Conservation (phyloP, 2,329 filamentous ascomycete species). For the Epichloe uncinata region DNA sequence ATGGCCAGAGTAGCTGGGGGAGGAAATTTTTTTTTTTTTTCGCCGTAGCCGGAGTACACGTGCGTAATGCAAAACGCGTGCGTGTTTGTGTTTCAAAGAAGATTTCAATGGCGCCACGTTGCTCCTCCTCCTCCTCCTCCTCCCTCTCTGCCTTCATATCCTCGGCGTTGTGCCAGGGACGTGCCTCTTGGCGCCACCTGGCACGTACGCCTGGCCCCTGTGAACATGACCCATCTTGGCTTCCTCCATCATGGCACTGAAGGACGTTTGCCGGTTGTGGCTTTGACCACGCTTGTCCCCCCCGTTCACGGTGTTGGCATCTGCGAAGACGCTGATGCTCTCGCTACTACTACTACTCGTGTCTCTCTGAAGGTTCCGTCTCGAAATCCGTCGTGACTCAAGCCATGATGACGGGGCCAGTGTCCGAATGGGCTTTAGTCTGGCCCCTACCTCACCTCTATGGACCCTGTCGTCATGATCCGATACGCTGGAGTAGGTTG, state of each 20-base stretch:
- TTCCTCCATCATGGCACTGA: slow-evolving; percentile 40
- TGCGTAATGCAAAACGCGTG: too few species aligned
- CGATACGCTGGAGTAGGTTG: slow-evolving; percentile 11
- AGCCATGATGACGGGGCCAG: slow-evolving; percentile 20
- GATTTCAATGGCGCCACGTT: neutral
- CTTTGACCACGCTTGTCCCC: neutral
- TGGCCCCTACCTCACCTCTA: slow-evolving; percentile 15
- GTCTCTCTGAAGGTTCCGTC: slow-evolving; percentile 25
- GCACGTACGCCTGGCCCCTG: slow-evolving; percentile 26
- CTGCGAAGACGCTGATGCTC: slow-evolving; percentile 40
- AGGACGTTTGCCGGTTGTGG: slow-evolving; percentile 29
- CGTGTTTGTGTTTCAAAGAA: neutral
- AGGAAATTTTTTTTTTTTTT: too few species aligned
- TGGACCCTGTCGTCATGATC: slow-evolving; percentile 15
- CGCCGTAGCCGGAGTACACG: too few species aligned
- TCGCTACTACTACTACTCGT: slow-evolving; percentile 30
- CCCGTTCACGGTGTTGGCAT: slow-evolving; percentile 26
- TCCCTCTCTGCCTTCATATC: slow-evolving; percentile 9
- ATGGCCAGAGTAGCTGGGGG: too few species aligned
- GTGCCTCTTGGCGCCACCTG: neutral
- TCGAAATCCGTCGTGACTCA: slow-evolving; percentile 14
- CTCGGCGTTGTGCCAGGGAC: slow-evolving; percentile 24
- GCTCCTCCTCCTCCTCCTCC: too few species aligned
- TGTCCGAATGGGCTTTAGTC: slow-evolving; percentile 24
- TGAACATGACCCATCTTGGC: slow-evolving; percentile 29